Percentiles rank a stretch among this genome's conserved stretches.
Evolutionary conservation across 139 green algal genomes (phyloP).

Genomic region (Pleodorina starrii): DNA sequence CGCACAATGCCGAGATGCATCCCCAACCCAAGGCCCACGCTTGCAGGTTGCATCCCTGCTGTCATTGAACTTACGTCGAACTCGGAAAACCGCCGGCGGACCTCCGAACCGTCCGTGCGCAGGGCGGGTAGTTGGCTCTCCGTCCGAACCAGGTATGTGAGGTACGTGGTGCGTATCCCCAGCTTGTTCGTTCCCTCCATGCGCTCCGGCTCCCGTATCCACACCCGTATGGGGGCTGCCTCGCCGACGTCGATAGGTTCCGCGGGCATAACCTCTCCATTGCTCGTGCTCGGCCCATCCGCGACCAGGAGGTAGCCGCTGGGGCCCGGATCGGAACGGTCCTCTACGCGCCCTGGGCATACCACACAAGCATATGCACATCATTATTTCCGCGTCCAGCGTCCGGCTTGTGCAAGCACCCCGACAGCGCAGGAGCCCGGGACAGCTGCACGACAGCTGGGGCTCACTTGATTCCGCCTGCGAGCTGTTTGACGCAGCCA

Average conservation of each 20-base stretch:
- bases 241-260: background rate
- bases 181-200: constrained; percentile 45
- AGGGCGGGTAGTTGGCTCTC: constrained; percentile 56
- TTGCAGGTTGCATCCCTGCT: too few relatives aligned
- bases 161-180: constrained; percentile 38
- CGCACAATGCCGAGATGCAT: too few relatives aligned
- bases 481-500: background rate
- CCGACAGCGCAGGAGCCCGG: too few relatives aligned
- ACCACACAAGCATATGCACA: too few relatives aligned
- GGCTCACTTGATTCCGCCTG: background rate
- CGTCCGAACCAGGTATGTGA: constrained; percentile 56
- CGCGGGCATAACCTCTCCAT: background rate
- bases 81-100: constrained; percentile 86
- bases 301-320: constrained; percentile 12
- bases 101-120: constrained; percentile 55
- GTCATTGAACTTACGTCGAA: constrained; percentile 91
- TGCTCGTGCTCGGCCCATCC: constrained; percentile 40
- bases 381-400: too few relatives aligned
- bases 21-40: too few relatives aligned
- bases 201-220: constrained; percentile 33
- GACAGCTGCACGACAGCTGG: constrained; percentile 6
- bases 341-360: background rate
- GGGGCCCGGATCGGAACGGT: background rate
- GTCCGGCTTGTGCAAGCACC: too few relatives aligned
- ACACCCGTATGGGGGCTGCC: constrained; percentile 10